Base-by-base conservation (phyloP, 1,284 basidiomycete genomes). In the Sporisorium reilianum region DNA sequence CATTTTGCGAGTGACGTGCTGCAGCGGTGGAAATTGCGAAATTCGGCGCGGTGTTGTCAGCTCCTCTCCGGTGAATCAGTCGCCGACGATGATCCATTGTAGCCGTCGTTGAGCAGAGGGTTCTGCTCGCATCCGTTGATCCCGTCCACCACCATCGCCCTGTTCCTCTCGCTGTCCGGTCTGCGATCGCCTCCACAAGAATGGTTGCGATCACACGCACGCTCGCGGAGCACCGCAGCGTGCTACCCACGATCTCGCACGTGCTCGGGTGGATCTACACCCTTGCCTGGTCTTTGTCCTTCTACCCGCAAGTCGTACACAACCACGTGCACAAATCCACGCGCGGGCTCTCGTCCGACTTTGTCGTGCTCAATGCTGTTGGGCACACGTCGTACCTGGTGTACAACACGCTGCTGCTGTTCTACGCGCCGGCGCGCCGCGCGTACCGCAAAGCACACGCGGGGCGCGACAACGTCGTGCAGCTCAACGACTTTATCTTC, bases 251-350 rank as follows among this genome's bases (percentile, higher is more conserved):
- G n/a, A 16, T 80, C 14, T 82, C 79, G 3, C 64, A 36, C 9
- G n/a, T 76, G 0, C 57, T 82, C 8, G 82, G 82, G 3, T 84
- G 82, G 82, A 53, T 62, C 14, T 84, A 84, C 46, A 72, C 70
- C 0, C 2, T 75, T 1, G 71, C 77, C n/a, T 84, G 82, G 82
- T 70, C 72, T 10, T 34, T 69, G 2, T 78, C 75, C n/a, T 84
- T 84, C 68, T 81, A 79, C 38, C 82, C 82, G 8, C 82, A 84
- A 56, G 57, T 77, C 18, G 50, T 80, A 9, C 55, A 66, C 36
- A 82, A 81, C 41, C 58, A 68, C 18, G 14, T 34, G 3, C 36
- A 57, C 25, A 57, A 55, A 16, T 77, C 78, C 1, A 64, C 70
- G 0, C 14, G 50, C 11, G 82, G 82, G 4, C 45, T 84, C 2